A percentile compares a stretch with the other conserved stretches of the same genome.
These are phyloP conservation scores for Flaveria linearis DNA, from an alignment of 129 eudicot genomes.

Conservation along the genomic window DNA sequence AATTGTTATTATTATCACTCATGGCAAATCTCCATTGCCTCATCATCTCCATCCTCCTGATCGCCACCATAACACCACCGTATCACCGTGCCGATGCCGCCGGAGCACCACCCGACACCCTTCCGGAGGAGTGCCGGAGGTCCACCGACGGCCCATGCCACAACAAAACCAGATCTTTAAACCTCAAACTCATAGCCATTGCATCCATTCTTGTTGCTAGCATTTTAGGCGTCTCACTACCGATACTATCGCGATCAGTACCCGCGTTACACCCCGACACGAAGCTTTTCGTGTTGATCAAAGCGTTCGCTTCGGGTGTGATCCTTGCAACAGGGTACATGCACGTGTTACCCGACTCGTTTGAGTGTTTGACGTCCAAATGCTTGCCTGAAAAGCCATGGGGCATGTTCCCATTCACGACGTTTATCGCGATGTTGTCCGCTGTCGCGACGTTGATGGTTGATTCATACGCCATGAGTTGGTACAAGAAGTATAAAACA, in stretches of 20 bases:
- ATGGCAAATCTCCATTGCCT: conserved; percentile 18
- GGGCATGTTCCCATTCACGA: too few relatives aligned
- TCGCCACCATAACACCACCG: conserved; percentile 26
- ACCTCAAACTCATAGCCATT: conserved; percentile 50
- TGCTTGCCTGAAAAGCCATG: too few relatives aligned
- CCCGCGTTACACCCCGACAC: too few relatives aligned
- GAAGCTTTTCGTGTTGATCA: too few relatives aligned
- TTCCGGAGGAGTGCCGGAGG: conserved; percentile 34
- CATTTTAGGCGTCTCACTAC: conserved; percentile 48
- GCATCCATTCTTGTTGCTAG: conserved; percentile 42
- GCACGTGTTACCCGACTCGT: too few relatives aligned
- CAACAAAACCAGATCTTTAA: conserved; percentile 36
- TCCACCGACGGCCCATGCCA: conserved; percentile 41
- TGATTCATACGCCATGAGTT: too few relatives aligned
- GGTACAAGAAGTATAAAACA: too few relatives aligned
- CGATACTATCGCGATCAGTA: conserved; percentile 37
- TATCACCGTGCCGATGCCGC: conserved; percentile 9
- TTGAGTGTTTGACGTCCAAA: too few relatives aligned
- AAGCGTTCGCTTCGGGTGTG: too few relatives aligned
- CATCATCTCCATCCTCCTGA: conserved; percentile 27
- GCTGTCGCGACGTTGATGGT: too few relatives aligned
- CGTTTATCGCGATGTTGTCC: too few relatives aligned
- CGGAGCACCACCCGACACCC: conserved; percentile 4
- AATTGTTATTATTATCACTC: not conserved
- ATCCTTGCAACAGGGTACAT: too few relatives aligned